Percentiles rank a stretch among this genome's conserved stretches.
These are phyloP conservation scores for Hypoxylon sp. DNA, from an alignment of 2,329 filamentous ascomycete species.

Conservation along the genomic window DNA sequence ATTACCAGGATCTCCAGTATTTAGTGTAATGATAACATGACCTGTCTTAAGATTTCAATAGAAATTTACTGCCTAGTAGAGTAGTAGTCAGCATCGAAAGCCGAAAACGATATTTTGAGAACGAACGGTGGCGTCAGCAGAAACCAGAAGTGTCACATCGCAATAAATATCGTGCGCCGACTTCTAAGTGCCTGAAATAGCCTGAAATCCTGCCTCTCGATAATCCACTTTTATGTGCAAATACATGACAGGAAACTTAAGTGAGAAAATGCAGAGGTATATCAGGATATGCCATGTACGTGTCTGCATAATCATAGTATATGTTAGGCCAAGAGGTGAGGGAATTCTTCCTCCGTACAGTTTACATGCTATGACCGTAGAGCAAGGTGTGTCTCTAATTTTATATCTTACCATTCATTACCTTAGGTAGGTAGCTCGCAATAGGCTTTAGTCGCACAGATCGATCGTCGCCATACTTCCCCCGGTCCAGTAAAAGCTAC, in stretches of 20 bases:
- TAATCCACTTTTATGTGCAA: neutral
- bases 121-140: slow-evolving; percentile 22
- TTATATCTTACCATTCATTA: no score
- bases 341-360: neutral
- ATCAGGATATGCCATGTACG: neutral
- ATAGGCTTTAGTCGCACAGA: neutral
- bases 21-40: slow-evolving; percentile 2
- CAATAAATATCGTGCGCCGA: neutral
- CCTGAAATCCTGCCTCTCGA: slow-evolving; percentile 2
- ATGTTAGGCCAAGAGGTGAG: neutral
- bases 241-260: neutral
- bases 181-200: slow-evolving; percentile 6
- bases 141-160: neutral
- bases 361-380: neutral
- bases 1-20: slow-evolving; percentile 8
- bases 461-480: neutral
- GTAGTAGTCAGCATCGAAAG: slow-evolving; percentile 1
- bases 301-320: neutral
- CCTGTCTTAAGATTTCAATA: neutral
- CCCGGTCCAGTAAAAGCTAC: neutral
- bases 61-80: neutral
- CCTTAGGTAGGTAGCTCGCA: neutral
- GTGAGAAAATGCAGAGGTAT: neutral
- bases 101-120: slow-evolving; percentile 11
- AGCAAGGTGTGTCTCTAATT: neutral